These are phyloP conservation scores for Cubamyces lactineus DNA, from an alignment of 768 basidiomycete genomes.

Conservation along the genomic window DNA sequence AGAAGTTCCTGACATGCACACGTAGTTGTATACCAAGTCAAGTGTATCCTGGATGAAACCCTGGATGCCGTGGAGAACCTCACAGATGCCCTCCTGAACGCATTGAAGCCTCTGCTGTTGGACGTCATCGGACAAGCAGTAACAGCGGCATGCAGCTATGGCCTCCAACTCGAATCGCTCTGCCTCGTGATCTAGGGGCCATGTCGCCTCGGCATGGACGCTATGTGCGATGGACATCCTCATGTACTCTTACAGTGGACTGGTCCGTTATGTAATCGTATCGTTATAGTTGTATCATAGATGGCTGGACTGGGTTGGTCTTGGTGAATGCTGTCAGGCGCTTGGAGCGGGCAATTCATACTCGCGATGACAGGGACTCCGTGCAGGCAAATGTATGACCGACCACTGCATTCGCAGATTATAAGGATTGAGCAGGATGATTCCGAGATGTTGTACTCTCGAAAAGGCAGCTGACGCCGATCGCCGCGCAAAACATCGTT, in stretches of 20 bases:
- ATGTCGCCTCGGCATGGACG: not conserved
- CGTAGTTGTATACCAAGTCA: slow-evolving; percentile 60
- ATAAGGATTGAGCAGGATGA: no score
- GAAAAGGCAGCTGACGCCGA: no score
- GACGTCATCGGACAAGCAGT: slow-evolving; percentile 31
- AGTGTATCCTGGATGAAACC: slow-evolving; percentile 58
- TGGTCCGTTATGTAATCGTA: slow-evolving; percentile 20
- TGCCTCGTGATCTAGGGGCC: slow-evolving; percentile 24
- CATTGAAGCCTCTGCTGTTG: slow-evolving; percentile 42
- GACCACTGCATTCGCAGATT: no score
- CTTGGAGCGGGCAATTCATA: no score
- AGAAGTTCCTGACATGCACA: not conserved
- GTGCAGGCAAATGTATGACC: no score
- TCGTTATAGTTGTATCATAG: not conserved
- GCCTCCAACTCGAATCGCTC: slow-evolving; percentile 27
- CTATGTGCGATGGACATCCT: not conserved
- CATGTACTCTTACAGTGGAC: slow-evolving; percentile 11
- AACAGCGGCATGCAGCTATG: slow-evolving; percentile 30
- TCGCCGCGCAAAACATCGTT: not conserved
- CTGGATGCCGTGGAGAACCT: slow-evolving; percentile 54
- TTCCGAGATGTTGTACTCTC: no score
- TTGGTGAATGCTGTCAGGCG: no score
- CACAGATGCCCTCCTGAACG: slow-evolving; percentile 44
- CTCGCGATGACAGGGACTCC: no score
- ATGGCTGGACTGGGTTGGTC: not conserved